A percentile compares a stretch with the other conserved stretches of the same genome.
These are phyloP conservation scores for Lactifluus piperatus DNA, from an alignment of 768 basidiomycete genomes.

Conservation along the genomic window DNA sequence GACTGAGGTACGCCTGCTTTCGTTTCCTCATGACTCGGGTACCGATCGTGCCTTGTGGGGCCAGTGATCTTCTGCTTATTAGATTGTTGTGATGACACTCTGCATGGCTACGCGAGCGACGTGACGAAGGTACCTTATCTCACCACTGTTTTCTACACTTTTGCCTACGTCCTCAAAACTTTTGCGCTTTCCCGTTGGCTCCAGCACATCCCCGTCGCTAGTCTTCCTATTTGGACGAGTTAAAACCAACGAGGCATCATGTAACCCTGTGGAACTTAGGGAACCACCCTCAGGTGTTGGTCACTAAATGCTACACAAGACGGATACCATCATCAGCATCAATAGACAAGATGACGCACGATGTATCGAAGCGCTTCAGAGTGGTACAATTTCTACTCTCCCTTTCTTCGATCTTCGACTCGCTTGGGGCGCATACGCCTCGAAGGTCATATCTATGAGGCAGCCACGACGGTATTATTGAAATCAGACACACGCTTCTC, in stretches of 20 bases:
- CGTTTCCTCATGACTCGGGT: conserved; percentile 63
- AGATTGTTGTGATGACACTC: conserved; percentile 60
- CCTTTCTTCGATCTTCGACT: not conserved
- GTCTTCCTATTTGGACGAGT: conserved; percentile 60
- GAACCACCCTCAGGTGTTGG: conserved; percentile 50
- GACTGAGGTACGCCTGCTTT: conserved; percentile 56
- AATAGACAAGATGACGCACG: conserved; percentile 60
- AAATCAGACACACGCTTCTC: conserved; percentile 66
- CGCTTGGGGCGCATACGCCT: conserved; percentile 61
- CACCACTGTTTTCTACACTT: not conserved
- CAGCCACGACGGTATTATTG: conserved; percentile 49
- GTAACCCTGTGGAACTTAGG: conserved; percentile 57
- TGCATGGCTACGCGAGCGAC: conserved; percentile 73
- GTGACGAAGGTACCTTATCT: conserved; percentile 51
- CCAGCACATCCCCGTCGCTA: conserved; percentile 17
- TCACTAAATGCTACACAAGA: conserved; percentile 39
- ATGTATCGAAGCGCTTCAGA: conserved; percentile 34
- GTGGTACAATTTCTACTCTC: conserved; percentile 7
- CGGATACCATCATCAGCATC: conserved; percentile 39
- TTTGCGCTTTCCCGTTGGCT: not conserved
- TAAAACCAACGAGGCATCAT: conserved; percentile 46
- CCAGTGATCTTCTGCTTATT: conserved; percentile 61
- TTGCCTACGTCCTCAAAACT: not conserved
- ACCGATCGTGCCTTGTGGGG: conserved; percentile 49
- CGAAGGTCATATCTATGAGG: conserved; percentile 71